Evolutionary conservation across 2,329 filamentous ascomycete species (phyloP).

Genomic region (Beauveria australis): DNA sequence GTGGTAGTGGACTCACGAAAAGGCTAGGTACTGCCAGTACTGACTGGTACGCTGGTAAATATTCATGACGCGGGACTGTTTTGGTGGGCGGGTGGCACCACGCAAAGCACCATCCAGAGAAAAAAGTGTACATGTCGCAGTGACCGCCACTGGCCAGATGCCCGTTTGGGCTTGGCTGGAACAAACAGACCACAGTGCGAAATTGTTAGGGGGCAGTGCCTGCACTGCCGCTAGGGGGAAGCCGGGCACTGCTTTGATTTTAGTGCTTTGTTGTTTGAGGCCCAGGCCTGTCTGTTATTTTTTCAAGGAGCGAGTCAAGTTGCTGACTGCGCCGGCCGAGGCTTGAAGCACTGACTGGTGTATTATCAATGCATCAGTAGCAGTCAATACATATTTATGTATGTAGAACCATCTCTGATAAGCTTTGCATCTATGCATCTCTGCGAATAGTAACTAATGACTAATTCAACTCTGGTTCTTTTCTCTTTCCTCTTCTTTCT

Average conservation of each 20-base stretch:
- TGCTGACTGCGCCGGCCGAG: too few species aligned
- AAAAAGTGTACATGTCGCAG: neutral
- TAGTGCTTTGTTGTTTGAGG: neutral
- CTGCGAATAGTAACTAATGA: neutral
- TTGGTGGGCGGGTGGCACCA: neutral
- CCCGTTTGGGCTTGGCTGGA: neutral
- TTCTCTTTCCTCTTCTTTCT: neutral
- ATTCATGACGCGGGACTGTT: neutral
- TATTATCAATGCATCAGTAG: neutral
- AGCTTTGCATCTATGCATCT: too few species aligned
- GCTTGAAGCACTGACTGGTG: neutral
- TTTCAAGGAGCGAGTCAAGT: too few species aligned
- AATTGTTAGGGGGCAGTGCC: neutral
- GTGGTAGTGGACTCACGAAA: neutral
- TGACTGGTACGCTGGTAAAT: neutral
- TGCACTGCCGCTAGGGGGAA: neutral
- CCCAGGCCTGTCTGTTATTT: neutral
- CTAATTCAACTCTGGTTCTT: neutral
- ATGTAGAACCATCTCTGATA: too few species aligned
- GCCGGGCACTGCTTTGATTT: neutral
- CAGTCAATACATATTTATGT: too few species aligned
- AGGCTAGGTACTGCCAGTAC: neutral
- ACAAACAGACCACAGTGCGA: conserved; percentile 3
- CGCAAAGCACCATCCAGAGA: neutral
- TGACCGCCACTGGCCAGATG: neutral